A percentile compares a stretch with the other conserved stretches of the same genome.
Conservation (phyloP, 2,329 filamentous ascomycete species). For the Pleurostoma richardsiae region DNA sequence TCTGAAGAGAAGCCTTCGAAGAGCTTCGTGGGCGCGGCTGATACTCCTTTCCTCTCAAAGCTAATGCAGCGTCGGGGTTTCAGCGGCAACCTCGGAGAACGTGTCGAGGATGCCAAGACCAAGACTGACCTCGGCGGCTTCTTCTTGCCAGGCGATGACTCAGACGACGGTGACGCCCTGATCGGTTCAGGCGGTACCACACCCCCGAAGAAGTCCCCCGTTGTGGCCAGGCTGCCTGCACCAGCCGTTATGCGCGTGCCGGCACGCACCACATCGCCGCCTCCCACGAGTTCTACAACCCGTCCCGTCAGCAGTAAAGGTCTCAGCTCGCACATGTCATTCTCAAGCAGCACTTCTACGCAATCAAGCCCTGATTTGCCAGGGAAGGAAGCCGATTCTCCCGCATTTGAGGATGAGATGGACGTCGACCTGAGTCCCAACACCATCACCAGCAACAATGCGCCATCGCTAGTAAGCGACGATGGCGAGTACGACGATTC, state of each 20-base stretch:
- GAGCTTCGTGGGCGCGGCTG: constrained; percentile 47
- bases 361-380: constrained; percentile 20
- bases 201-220: constrained; percentile 8
- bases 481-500: constrained; percentile 75
- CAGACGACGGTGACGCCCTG: constrained; percentile 39
- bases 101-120: constrained; percentile 55
- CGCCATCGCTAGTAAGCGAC: constrained; percentile 75
- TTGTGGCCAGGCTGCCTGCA: constrained; percentile 7
- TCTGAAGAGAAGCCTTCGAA: constrained; percentile 20
- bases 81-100: constrained; percentile 51
- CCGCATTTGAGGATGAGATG: constrained; percentile 47
- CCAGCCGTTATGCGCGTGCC: constrained; percentile 53
- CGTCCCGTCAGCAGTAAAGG: constrained; percentile 57
- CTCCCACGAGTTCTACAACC: constrained; percentile 31
- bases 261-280: constrained; percentile 50
- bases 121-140: constrained; percentile 44
- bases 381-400: constrained; percentile 18
- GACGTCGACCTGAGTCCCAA: constrained; percentile 64
- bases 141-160: constrained; percentile 48
- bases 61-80: constrained; percentile 60
- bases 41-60: constrained; percentile 63
- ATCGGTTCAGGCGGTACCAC: constrained; percentile 13
- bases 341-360: constrained; percentile 29
- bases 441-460: constrained; percentile 67
- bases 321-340: constrained; percentile 30